Evolutionary conservation across 2,329 filamentous ascomycete species (phyloP), one percentile per base, ranked within the genome.

Genomic region (Amauroascus niger): DNA sequence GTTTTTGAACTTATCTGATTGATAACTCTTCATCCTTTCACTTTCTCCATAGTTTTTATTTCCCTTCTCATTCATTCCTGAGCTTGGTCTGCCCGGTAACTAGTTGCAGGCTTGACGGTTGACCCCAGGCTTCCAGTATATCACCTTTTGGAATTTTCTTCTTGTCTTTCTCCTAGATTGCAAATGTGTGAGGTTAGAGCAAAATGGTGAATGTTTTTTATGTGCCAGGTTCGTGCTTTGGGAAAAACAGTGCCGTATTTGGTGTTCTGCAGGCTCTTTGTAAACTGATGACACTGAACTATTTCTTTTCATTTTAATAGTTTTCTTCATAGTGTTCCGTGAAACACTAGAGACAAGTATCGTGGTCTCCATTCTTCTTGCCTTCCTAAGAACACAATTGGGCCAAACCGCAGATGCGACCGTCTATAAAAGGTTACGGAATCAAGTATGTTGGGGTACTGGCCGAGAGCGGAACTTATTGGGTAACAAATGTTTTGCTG

Each of bases 261-360:
- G n/a, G n/a, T n/a, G n/a, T n/a, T n/a, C n/a, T n/a, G n/a, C n/a
- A n/a, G n/a, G n/a, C n/a, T n/a, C 28, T 11, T 32, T 32, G 28
- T 11, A 32, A 32, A 11, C 28, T 32, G 28, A 32, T 11, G 28
- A 32, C 11, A 35, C n/a, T 3, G 11, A 35, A 35, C 33, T 35
- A 4, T 30, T 30, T 24, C n/a, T n/a, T n/a, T n/a, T n/a, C n/a
- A n/a, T n/a, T n/a, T n/a, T n/a, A n/a, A n/a, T 16, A 55, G 53
- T 55, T 22, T 55, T 55, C 30, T 55, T 55, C 28, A 55, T 55
- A 37, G 53, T 55, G 48, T 55, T 55, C 47, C 53, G 53, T 33
- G 53, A 55, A 40, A 48, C 53, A 47, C 48, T 55, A n/a, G 53
- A 55, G 32, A 55, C 53, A 26, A 55, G 53, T 28, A 48, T 55